Evolutionary conservation across 2,329 filamentous ascomycete species (phyloP), one percentile per base, ranked within the genome.

Genomic region (Clarireedia hainanense): DNA sequence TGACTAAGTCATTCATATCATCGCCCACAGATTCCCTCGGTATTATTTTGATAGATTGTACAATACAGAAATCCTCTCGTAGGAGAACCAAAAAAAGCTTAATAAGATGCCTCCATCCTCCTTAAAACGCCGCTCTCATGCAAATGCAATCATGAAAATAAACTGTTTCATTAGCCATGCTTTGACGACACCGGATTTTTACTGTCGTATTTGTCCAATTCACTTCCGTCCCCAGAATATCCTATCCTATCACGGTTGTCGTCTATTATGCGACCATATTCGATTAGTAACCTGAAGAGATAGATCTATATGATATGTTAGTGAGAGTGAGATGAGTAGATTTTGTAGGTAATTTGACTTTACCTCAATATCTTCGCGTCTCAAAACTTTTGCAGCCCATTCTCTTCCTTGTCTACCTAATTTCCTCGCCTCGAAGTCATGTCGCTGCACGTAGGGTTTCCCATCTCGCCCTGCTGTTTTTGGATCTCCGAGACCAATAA

Each of bases 351-450:
- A 6, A 30, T 27, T 36, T 6, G 81, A 78, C 79, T 80, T 83
- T 47, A 81, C 83, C 71, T 88, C 84, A 71, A 89, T 81, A 65
- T 89, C 85, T 65, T 88, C 86, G 58, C 80, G 82, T 58, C 89
- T 74, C 30, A 92, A 71, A 15, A 85, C 85, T 71, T 81, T 84
- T 57, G 79, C 76, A 1, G 86, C 85, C 89, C 89, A 94, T 37
- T 82, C 78, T 57, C 81, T 77, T 26, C 88, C 85, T 59, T 80
- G 78, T 47, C 75, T 69, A 5, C 88, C 88, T 61, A 94, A 80
- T 46, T 75, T 75, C 68, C 82, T 75, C 0, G 83, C 88, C 66
- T 83, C 78, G n/a, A 72, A 68, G 61, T 82, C 80, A 58, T 72
- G 69, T 23, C 65, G 57, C 15, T 67, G 69, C 2, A 72, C 63